Evolutionary conservation across 495 filamentous ascomycete species (phyloP), one percentile per base, ranked within the genome.

Genomic region (Aspergillus wentii): DNA sequence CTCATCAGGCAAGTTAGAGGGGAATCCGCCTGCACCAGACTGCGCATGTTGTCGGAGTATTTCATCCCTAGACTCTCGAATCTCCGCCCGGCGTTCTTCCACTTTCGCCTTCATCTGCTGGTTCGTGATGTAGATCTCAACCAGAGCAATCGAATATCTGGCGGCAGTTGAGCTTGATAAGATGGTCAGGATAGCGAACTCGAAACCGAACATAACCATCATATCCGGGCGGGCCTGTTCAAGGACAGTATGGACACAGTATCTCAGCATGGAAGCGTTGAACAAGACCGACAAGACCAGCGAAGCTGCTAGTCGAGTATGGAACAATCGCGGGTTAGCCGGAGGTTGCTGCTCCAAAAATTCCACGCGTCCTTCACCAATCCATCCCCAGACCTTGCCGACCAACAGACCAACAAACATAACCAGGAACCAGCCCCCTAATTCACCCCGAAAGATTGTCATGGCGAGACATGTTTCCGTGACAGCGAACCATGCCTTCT

Each of bases 191-290:
- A 98, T 78, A 9, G 89, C 88, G 49, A 97, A 98, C 58, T 98
- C 92, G 50, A 98, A 97, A 13, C 89, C 81, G 54, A 98, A 98
- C 89, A 97, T 97, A 39, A 98, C 87, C 94, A 98, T 98, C 87
- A 98, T 96, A 37, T 92, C 89, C 0, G 92, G 89, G 14, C 86
- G 79, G 1, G 92, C 86, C 43, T 88, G 79, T 30, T 83, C 76
- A 14, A 95, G 78, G 17, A 98, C 89, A 2, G 84, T 86, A 8
- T 78, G 72, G 49, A 94, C 66, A 43, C 83, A 83, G 54, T 96
- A 95, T 17, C 64, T 69, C 41, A 96, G 71, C 65, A 98, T 77
- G 46, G 74, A 82, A 17, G 75, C 53, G 59, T 94, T 80, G 62
- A 90, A 94, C 11, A 76, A 33, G 27, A 92, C 69, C 30, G 88